Percentiles rank a stretch among this genome's conserved stretches.
Evolutionary conservation across 2,329 filamentous ascomycete genomes (phyloP).

Genomic region (Fusarium equiseti): DNA sequence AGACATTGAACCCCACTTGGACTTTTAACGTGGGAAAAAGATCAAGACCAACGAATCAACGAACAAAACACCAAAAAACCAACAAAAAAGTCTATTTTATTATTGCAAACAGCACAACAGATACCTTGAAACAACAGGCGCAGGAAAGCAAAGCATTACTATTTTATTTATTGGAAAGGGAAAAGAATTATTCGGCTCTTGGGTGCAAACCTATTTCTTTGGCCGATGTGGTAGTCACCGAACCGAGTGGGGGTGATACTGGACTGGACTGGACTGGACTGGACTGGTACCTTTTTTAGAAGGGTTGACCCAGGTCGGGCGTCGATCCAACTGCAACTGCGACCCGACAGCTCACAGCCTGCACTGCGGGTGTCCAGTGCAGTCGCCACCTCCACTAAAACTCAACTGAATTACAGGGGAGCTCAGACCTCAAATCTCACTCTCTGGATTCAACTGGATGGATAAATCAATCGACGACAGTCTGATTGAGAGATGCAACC

Average conservation of each 20-base stretch:
- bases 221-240: conserved; percentile 12
- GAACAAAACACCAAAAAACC: conserved; percentile 25
- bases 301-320: conserved; percentile 7
- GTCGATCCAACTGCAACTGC: conserved; percentile 17
- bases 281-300: conserved; percentile 32
- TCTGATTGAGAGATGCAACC: not conserved
- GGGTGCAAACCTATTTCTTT: conserved; percentile 46
- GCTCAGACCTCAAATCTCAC: conserved; percentile 10
- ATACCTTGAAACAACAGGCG: conserved; percentile 32
- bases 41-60: conserved; percentile 26
- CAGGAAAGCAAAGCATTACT: conserved; percentile 23
- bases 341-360: not conserved
- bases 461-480: not conserved
- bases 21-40: conserved; percentile 6
- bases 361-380: conserved; percentile 8
- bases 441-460: conserved; percentile 4
- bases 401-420: not conserved
- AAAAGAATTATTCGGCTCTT: conserved; percentile 44
- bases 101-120: conserved; percentile 16
- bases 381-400: conserved; percentile 19
- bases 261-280: not conserved
- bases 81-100: conserved; percentile 29
- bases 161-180: conserved; percentile 23
- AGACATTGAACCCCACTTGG: conserved; percentile 35
- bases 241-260: not conserved